Conservation (phyloP, 169 alveolate species). For the Toxoplasma gondii region DNA sequence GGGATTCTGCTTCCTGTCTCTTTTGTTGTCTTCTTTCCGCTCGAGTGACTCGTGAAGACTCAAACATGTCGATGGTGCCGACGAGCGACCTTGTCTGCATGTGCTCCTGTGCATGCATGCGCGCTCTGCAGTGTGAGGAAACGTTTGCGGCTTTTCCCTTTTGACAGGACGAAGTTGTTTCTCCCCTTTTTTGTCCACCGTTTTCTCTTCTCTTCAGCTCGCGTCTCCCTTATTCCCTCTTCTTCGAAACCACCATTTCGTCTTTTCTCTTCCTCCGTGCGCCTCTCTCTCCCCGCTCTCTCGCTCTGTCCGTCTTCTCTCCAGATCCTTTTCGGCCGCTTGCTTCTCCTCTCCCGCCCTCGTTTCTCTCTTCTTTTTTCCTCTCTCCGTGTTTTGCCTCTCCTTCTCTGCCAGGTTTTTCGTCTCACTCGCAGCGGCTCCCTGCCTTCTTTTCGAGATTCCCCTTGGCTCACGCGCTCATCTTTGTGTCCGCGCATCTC, state of each 20-base stretch:
- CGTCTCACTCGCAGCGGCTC: no score
- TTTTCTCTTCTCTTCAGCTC: not conserved
- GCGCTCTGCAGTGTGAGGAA: not conserved
- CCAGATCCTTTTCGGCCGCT: not conserved
- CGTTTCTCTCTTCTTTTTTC: no score
- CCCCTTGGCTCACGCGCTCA: no score
- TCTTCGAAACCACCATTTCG: not conserved
- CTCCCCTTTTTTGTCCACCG: not conserved
- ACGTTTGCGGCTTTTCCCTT: not conserved
- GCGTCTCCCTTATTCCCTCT: not conserved
- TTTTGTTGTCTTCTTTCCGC: no score
- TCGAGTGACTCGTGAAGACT: no score
- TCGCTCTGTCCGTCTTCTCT: not conserved
- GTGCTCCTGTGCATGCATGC: not conserved
- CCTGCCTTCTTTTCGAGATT: no score
- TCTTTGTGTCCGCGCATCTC: no score
- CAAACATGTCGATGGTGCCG: no score
- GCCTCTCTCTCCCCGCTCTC: not conserved
- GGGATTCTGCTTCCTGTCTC: no score
- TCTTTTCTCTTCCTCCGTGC: not conserved
- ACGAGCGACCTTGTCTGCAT: not conserved
- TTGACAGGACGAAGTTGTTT: not conserved
- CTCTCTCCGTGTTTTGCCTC: no score
- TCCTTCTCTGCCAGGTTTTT: no score
- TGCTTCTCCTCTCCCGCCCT: not conserved